Conservation (phyloP, 2,329 filamentous ascomycete species). For the Monosporascus sp. region DNA sequence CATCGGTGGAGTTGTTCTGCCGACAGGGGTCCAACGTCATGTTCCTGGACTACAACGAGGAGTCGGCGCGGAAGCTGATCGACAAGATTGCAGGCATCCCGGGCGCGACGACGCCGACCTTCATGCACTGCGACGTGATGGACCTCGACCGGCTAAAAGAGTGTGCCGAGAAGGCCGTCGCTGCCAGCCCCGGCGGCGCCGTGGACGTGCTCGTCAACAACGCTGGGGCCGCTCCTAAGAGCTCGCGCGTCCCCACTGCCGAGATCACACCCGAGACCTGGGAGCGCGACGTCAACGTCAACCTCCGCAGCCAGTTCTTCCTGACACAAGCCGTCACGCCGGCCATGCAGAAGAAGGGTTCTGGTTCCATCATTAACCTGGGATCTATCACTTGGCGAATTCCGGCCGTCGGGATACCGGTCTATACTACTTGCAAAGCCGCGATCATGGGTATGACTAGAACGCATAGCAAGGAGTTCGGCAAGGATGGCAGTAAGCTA, state of each 20-base stretch:
- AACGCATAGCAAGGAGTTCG: slow-evolving; percentile 32
- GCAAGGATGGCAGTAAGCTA: slow-evolving; percentile 16
- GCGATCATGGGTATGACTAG: slow-evolving; percentile 33
- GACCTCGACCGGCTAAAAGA: slow-evolving; percentile 28
- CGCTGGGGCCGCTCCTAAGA: slow-evolving; percentile 21
- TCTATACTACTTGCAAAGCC: slow-evolving; percentile 34
- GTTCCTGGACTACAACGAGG: slow-evolving; percentile 35
- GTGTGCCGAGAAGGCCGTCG: slow-evolving; percentile 27
- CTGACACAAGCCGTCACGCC: slow-evolving; percentile 33
- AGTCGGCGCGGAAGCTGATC: slow-evolving; percentile 26
- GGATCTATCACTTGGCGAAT: slow-evolving; percentile 33
- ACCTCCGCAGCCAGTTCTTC: slow-evolving; percentile 40
- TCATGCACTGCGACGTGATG: slow-evolving; percentile 37
- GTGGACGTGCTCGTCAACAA: slow-evolving; percentile 34
- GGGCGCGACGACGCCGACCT: slow-evolving; percentile 25
- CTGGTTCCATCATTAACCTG: slow-evolving; percentile 35
- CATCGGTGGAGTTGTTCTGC: slow-evolving; percentile 38
- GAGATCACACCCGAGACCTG: slow-evolving; percentile 35
- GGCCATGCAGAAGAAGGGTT: slow-evolving; percentile 23
- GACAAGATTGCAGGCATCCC: slow-evolving; percentile 16
- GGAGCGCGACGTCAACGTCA: slow-evolving; percentile 37
- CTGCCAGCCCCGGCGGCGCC: slow-evolving; percentile 15
- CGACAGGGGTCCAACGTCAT: slow-evolving; percentile 38
- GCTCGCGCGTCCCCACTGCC: slow-evolving; percentile 22
- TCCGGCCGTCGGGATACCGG: slow-evolving; percentile 23